A percentile compares a stretch with the other conserved stretches of the same genome.
phyloP scores from a whole-genome alignment of 2,329 filamentous ascomycete genomes.

The Aspergillus sp. region DNA sequence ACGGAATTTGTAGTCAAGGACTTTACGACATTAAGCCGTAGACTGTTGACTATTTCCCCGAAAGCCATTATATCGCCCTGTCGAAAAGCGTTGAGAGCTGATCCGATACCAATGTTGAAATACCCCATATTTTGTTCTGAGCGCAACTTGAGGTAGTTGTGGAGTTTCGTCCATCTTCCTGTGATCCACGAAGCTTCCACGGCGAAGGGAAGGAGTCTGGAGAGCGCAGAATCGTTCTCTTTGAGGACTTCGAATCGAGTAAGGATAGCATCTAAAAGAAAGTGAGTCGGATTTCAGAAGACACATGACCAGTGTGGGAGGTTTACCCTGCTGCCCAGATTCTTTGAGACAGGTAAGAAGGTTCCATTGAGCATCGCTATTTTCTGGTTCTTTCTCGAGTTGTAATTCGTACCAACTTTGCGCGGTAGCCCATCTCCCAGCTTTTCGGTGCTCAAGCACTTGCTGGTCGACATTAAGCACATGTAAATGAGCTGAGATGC shows the following conservation, averaged over 20 bases:
- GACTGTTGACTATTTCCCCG: conserved; percentile 50
- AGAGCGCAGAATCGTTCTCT: conserved; percentile 44
- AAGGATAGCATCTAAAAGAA: conserved; percentile 63
- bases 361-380: conserved; percentile 71
- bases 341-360: conserved; percentile 84
- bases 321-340: conserved; percentile 83
- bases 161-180: conserved; percentile 68
- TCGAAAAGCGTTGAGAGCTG: conserved; percentile 56
- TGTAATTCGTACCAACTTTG: conserved; percentile 97
- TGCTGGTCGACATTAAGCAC: conserved; percentile 90
- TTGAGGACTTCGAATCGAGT: conserved; percentile 78
- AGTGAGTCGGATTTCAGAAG: neutral
- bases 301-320: neutral
- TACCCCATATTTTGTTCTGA: conserved; percentile 45
- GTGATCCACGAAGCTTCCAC: conserved; percentile 91
- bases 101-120: conserved; percentile 77
- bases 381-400: conserved; percentile 68
- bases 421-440: conserved; percentile 85
- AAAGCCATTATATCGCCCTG: conserved; percentile 49
- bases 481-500: conserved; percentile 80
- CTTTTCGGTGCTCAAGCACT: conserved; percentile 84
- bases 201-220: conserved; percentile 70
- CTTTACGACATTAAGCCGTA: conserved; percentile 65
- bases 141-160: conserved; percentile 53
- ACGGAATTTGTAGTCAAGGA: conserved; percentile 71